These are phyloP conservation scores for Cladobotryum protrusum DNA, from an alignment of 2,329 filamentous ascomycete genomes.

Conservation along the genomic window DNA sequence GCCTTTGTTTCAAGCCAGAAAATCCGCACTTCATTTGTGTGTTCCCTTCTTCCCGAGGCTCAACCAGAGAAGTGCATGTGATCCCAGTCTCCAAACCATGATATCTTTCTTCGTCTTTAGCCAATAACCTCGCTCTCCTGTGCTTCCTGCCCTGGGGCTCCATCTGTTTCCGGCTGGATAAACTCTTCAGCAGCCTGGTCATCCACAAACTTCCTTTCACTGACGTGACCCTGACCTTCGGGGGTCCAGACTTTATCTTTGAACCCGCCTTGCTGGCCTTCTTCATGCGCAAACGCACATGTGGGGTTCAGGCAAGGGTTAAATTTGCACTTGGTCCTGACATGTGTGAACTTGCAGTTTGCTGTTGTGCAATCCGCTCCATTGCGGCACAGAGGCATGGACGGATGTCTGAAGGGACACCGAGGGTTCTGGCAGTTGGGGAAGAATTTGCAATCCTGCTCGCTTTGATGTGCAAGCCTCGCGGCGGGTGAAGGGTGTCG, in stretches of 20 bases:
- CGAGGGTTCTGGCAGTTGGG: conserved; percentile 83
- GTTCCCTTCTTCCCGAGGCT: background rate
- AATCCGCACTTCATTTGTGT: conserved; percentile 1
- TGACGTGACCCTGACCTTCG: conserved; percentile 59
- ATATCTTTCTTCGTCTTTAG: conserved; percentile 14
- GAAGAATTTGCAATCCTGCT: conserved; percentile 85
- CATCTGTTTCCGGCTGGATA: conserved; percentile 52
- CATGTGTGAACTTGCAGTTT: conserved; percentile 86
- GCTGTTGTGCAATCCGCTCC: conserved; percentile 77
- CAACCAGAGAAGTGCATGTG: conserved; percentile 4
- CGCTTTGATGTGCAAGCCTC: conserved; percentile 68
- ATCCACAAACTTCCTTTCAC: conserved; percentile 81
- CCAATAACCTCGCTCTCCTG: conserved; percentile 35
- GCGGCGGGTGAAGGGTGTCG: conserved; percentile 89
- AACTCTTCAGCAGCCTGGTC: conserved; percentile 63
- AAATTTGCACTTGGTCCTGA: conserved; percentile 79
- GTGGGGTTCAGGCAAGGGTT: conserved; percentile 84
- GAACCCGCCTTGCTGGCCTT: conserved; percentile 80
- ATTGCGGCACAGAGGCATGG: conserved; percentile 82
- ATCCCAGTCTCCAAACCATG: conserved; percentile 12
- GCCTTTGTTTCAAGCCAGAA: conserved; percentile 9
- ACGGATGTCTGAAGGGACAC: conserved; percentile 85
- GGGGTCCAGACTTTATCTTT: conserved; percentile 89
- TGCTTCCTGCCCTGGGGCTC: conserved; percentile 30
- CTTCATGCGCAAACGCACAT: conserved; percentile 84